These are phyloP conservation scores for Wickerhamomyces subpelliculosus DNA, from an alignment of 805 yeast species.

Conservation along the genomic window DNA sequence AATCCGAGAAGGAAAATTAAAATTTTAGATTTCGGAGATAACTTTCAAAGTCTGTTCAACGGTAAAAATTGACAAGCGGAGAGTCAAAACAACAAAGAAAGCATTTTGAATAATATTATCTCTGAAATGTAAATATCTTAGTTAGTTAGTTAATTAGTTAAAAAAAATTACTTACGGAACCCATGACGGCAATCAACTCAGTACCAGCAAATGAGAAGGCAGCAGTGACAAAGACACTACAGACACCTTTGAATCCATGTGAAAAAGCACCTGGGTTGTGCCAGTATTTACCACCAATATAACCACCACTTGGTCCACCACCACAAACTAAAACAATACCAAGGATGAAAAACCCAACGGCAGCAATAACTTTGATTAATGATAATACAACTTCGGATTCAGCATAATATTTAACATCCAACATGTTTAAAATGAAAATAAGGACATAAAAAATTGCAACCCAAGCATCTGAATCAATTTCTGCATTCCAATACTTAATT, in stretches of 20 bases:
- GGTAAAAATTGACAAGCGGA: too few relatives aligned
- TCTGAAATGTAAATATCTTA: too few relatives aligned
- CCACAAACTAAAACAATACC: conserved; percentile 50
- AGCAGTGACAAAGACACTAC: conserved; percentile 57
- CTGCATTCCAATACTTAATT: conserved; percentile 44
- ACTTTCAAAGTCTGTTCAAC: too few relatives aligned
- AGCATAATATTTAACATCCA: conserved; percentile 55
- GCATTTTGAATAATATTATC: too few relatives aligned
- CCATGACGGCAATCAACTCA: conserved; percentile 59
- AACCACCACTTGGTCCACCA: conserved; percentile 49
- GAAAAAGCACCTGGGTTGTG: conserved; percentile 58
- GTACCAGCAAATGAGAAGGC: conserved; percentile 65
- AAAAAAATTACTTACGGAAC: too few relatives aligned
- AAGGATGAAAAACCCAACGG: conserved; percentile 52
- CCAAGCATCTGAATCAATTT: conserved; percentile 48
- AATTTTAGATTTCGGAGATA: too few relatives aligned
- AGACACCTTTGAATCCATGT: conserved; percentile 57
- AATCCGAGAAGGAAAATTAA: too few relatives aligned
- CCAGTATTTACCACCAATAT: conserved; percentile 55
- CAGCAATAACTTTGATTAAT: conserved; percentile 48
- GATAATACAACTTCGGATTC: conserved; percentile 65
- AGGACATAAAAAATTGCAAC: conserved; percentile 50
- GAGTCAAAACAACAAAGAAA: too few relatives aligned
- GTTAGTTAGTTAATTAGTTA: too few relatives aligned
- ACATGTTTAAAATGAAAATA: conserved; percentile 40